A percentile compares a stretch with the other conserved stretches of the same genome.
These are phyloP conservation scores for Yarrowia sp. DNA, from an alignment of 805 yeast species.

Conservation along the genomic window DNA sequence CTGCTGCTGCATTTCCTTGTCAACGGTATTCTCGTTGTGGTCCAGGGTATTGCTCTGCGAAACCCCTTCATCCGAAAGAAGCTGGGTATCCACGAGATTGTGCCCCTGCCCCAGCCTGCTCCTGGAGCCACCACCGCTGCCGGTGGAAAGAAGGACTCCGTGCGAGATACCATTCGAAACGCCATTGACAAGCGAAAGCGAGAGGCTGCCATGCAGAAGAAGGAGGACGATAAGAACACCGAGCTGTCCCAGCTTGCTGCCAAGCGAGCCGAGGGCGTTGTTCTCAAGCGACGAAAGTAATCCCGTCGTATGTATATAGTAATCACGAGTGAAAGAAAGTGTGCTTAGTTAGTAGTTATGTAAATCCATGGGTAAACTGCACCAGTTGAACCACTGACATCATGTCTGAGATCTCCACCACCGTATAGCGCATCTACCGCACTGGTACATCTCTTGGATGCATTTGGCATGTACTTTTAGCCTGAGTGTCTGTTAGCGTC, in stretches of 20 bases:
- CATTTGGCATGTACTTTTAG: no score
- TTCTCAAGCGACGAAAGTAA: constrained; percentile 36
- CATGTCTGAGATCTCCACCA: no score
- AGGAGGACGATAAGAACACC: constrained; percentile 48
- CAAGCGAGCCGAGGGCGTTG: constrained; percentile 37
- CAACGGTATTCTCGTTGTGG: constrained; percentile 74
- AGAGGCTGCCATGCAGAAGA: constrained; percentile 42
- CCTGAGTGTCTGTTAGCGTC: no score
- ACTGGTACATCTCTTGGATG: no score
- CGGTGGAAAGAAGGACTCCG: constrained; percentile 46
- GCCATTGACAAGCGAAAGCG: constrained; percentile 45
- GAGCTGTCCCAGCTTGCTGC: constrained; percentile 43
- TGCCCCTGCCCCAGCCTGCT: constrained; percentile 67
- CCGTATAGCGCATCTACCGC: no score
- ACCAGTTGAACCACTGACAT: no score
- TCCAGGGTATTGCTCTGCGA: constrained; percentile 74
- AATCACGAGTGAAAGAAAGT: background rate
- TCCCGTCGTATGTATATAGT: constrained; percentile 29
- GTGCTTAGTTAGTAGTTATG: no score
- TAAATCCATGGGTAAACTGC: no score
- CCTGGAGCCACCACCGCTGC: constrained; percentile 43
- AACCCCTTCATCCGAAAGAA: constrained; percentile 60
- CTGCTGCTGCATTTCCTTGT: constrained; percentile 85
- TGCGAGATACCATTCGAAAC: constrained; percentile 45
- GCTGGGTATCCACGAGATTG: constrained; percentile 57